A percentile compares a stretch with the other conserved stretches of the same genome.
Evolutionary conservation across 768 basidiomycete genomes (phyloP).

Genomic region (Peribolospora kevripleyi): DNA sequence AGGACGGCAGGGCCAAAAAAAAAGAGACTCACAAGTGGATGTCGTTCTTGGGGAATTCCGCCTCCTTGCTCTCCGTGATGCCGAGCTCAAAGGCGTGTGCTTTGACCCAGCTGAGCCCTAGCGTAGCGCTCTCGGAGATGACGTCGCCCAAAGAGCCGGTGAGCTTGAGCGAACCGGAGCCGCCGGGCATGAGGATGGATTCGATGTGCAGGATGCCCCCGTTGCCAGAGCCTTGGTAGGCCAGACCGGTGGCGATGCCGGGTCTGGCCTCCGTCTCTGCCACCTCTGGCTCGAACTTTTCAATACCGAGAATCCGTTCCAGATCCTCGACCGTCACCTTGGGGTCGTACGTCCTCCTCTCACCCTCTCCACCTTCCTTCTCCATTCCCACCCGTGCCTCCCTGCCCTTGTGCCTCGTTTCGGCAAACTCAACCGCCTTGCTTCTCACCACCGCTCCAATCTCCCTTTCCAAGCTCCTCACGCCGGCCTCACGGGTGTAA

Average conservation of each 20-base stretch:
- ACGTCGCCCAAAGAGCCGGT: conserved; percentile 75
- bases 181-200: conserved; percentile 45
- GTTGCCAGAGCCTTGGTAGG: conserved; percentile 17
- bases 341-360: conserved; percentile 28
- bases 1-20: no score
- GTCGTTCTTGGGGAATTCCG: conserved; percentile 37
- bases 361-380: neutral
- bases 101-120: conserved; percentile 77
- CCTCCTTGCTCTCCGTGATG: conserved; percentile 4
- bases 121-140: conserved; percentile 72
- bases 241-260: conserved; percentile 15
- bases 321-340: conserved; percentile 44
- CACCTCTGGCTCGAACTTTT: conserved; percentile 58
- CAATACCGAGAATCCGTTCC: conserved; percentile 60
- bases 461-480: conserved; percentile 66
- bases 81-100: conserved; percentile 27
- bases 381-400: neutral
- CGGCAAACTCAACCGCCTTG: conserved; percentile 80
- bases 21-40: conserved; percentile 28
- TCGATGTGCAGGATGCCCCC: conserved; percentile 34
- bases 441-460: conserved; percentile 69
- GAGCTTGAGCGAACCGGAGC: conserved; percentile 43
- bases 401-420: conserved; percentile 18
- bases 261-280: neutral
- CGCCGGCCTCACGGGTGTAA: conserved; percentile 69